Conservation (phyloP, 257 asterid genomes). For the Solanum peruvianum region DNA sequence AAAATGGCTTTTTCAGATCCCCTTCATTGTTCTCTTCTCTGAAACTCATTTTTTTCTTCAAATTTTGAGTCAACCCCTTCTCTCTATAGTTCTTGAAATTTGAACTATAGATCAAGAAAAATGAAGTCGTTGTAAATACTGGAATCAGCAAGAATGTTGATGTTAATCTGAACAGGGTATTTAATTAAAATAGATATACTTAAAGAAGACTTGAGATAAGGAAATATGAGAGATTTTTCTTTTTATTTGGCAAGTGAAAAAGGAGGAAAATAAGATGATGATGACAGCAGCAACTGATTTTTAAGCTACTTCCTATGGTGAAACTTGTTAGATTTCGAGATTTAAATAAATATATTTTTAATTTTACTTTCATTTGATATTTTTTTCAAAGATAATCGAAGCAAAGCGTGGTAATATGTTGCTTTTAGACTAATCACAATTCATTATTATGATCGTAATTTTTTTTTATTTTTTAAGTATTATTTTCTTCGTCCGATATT, state of each 20-base stretch:
- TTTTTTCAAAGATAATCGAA: too few species aligned
- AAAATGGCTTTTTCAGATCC: constrained; percentile 72
- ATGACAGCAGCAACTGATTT: not conserved
- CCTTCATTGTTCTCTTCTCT: constrained; percentile 51
- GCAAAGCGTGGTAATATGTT: too few species aligned
- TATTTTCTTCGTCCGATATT: too few species aligned
- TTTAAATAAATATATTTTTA: too few species aligned
- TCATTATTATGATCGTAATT: too few species aligned
- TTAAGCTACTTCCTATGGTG: rapidly evolving
- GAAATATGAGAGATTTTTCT: not conserved
- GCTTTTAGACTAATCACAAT: too few species aligned
- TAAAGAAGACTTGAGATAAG: not conserved
- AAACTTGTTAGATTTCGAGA: not conserved
- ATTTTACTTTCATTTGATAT: rapidly evolving
- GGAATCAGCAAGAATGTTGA: not conserved
- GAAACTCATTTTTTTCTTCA: constrained; percentile 49
- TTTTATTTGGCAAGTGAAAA: not conserved
- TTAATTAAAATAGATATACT: not conserved
- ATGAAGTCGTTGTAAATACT: not conserved
- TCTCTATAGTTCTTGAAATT: not conserved
- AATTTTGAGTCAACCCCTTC: not conserved
- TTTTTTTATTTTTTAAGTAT: too few species aligned
- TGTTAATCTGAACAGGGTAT: not conserved
- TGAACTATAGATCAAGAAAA: not conserved
- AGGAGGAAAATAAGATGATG: not conserved